Conservation (phyloP, 2,329 filamentous ascomycete genomes). For the Cercospora canescens region DNA sequence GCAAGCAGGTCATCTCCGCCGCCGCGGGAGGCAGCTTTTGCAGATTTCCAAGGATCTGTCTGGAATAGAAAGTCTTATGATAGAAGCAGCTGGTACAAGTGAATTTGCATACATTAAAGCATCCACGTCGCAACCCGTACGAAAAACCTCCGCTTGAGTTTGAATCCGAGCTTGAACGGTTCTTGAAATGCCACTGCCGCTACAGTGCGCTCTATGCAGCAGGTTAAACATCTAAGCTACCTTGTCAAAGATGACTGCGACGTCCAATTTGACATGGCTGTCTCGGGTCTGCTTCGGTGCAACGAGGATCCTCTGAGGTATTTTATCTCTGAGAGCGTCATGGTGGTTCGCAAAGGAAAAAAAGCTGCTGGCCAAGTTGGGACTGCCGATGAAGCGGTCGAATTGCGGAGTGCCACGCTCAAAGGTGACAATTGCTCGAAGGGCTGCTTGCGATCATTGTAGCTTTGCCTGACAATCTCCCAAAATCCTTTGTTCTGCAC, state of each 20-base stretch:
- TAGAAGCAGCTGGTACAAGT: too few species aligned
- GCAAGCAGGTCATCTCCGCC: too few species aligned
- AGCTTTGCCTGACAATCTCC: not conserved
- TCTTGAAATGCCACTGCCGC: not conserved
- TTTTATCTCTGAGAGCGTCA: slow-evolving; percentile 3
- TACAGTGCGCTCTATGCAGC: not conserved
- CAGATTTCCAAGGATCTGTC: too few species aligned
- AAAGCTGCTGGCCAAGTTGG: slow-evolving; percentile 5
- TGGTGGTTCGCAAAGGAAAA: slow-evolving; percentile 4
- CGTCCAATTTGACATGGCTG: not conserved
- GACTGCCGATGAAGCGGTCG: slow-evolving; percentile 8
- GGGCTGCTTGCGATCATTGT: slow-evolving; percentile 2
- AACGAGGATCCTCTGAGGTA: slow-evolving; percentile 2
- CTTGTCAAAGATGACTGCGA: not conserved
- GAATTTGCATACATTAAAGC: too few species aligned
- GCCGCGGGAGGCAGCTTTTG: too few species aligned
- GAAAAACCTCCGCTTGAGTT: too few species aligned
- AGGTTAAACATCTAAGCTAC: not conserved
- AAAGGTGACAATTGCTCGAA: slow-evolving; percentile 2
- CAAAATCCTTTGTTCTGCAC: slow-evolving; percentile 6
- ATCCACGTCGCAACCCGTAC: too few species aligned
- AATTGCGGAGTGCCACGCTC: slow-evolving; percentile 4
- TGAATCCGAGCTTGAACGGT: too few species aligned
- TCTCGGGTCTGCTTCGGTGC: not conserved
- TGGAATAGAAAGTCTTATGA: too few species aligned